Conservation (phyloP, 2,329 filamentous ascomycete genomes). For the Triangularia setosa region DNA sequence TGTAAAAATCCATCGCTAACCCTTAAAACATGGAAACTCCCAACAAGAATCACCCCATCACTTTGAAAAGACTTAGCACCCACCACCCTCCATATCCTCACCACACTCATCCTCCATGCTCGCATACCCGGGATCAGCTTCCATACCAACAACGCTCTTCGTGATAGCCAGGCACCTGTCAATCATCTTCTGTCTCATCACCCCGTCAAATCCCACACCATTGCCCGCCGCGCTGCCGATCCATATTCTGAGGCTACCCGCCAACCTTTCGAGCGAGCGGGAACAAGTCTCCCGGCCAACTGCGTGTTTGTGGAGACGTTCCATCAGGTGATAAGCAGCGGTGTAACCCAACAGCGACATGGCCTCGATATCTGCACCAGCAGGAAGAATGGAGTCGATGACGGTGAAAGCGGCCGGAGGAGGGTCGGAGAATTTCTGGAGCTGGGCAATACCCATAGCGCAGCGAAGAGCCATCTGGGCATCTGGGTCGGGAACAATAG, state of each 20-base stretch:
- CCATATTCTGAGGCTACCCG: constrained; percentile 58
- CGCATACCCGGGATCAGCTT: constrained; percentile 56
- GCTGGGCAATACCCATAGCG: constrained; percentile 57
- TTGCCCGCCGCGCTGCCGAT: constrained; percentile 51
- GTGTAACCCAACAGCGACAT: constrained; percentile 59
- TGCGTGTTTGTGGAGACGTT: constrained; percentile 45
- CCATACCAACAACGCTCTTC: constrained; percentile 56
- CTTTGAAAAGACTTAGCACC: constrained; percentile 13
- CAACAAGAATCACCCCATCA: not conserved
- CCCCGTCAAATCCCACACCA: constrained; percentile 47
- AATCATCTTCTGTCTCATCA: constrained; percentile 52
- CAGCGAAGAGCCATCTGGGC: constrained; percentile 55
- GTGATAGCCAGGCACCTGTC: constrained; percentile 53
- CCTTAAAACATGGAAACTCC: not conserved
- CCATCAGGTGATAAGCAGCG: constrained; percentile 56
- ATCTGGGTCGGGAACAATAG: constrained; percentile 45
- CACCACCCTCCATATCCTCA: constrained; percentile 33
- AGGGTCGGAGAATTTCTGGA: constrained; percentile 43
- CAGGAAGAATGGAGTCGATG: constrained; percentile 47
- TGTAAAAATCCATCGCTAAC: not conserved
- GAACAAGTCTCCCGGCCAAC: constrained; percentile 45
- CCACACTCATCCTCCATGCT: constrained; percentile 47
- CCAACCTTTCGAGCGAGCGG: constrained; percentile 51
- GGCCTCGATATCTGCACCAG: constrained; percentile 32
- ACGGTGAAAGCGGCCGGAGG: constrained; percentile 44